Base-by-base conservation (phyloP, 352 stramenopile species). In the Aphanomyces cochlioides region DNA sequence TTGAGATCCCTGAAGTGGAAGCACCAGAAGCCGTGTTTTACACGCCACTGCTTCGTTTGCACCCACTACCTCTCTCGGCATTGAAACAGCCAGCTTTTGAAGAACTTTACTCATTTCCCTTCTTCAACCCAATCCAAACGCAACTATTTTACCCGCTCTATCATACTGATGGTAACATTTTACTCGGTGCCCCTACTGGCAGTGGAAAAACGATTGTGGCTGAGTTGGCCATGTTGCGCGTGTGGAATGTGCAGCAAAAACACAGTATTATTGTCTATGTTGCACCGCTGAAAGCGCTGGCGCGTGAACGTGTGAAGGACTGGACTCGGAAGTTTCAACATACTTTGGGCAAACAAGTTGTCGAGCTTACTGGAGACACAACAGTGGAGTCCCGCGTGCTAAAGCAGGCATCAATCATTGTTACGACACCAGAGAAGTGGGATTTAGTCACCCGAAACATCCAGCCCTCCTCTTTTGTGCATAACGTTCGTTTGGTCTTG, bases 401-500 rank as follows among this genome's bases (percentile, higher is more conserved):
- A 17, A 90, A 90, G 45, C 88, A 89, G n/a, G 89, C 95, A 1
- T 92, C 98, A 70, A 93, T 99, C 40, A 86, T 99, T 15, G 90
- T 99, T 34, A 98, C 97, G 47, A 99, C 97, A 5, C 95, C 96
- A 2, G 97, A 99, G 68, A 98, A 98, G 73, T 99, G 96, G 95
- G 97, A 99, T 79, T 75, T 98, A 7, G 86, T 99, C 50, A 98
- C 95, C 37, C 83, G 98, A 69, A 90, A 88, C 43, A 98, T 87
- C 78, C 76, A 81, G 21, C 77, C 93, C 43, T 83, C 87, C 36
- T 79, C 85, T 45, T 76, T 95, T 57, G 92, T 93, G 80, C 66
- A 74, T 72, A 79, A 77, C 76, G 89, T 85, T 69, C 84, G 78
- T 61, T 85, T 99, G 8, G 83, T 99, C 8, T 83, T 99, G 37